Percentiles rank a stretch among this genome's conserved stretches.
phyloP scores from a whole-genome alignment of 2,329 filamentous ascomycete genomes.

The Aspergillus sp. region DNA sequence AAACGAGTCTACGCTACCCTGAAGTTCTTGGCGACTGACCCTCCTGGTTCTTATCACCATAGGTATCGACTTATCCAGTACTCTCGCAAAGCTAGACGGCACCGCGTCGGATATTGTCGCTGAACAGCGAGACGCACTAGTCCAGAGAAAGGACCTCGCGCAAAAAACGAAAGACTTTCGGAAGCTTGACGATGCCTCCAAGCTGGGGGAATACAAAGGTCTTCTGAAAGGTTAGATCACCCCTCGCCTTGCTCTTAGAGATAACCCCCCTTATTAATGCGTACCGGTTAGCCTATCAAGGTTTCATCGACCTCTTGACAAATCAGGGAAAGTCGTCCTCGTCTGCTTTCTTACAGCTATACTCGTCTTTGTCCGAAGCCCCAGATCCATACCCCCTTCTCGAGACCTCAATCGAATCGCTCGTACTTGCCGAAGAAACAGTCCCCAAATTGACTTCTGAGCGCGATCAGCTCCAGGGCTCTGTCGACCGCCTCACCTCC shows the following conservation, averaged over 20 bases:
- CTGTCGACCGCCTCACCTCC: constrained; percentile 69
- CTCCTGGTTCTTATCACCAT: constrained; percentile 7
- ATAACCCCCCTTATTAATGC: constrained; percentile 9
- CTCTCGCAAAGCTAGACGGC: constrained; percentile 83
- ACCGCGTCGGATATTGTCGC: constrained; percentile 93
- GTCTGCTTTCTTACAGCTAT: constrained; percentile 87
- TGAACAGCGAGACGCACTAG: constrained; percentile 91
- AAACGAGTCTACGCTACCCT: not conserved
- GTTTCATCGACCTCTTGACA: constrained; percentile 92
- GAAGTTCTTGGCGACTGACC: not conserved
- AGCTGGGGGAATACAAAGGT: constrained; percentile 83
- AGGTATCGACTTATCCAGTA: constrained; percentile 84
- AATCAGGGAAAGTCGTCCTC: constrained; percentile 95
- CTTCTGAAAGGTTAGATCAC: constrained; percentile 71
- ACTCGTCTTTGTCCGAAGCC: constrained; percentile 90
- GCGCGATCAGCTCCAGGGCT: constrained; percentile 81
- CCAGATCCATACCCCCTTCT: constrained; percentile 95
- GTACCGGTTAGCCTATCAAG: constrained; percentile 73
- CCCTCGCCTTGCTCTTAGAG: not conserved
- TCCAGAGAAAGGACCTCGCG: constrained; percentile 95
- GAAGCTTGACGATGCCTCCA: constrained; percentile 85
- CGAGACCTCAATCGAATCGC: constrained; percentile 92
- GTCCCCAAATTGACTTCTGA: constrained; percentile 86
- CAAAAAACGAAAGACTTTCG: constrained; percentile 98
- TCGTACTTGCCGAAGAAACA: constrained; percentile 88